Percentiles rank a stretch among this genome's conserved stretches.
These are phyloP conservation scores for Lipomyces japonicus DNA, from an alignment of 805 yeast genomes.

Conservation along the genomic window DNA sequence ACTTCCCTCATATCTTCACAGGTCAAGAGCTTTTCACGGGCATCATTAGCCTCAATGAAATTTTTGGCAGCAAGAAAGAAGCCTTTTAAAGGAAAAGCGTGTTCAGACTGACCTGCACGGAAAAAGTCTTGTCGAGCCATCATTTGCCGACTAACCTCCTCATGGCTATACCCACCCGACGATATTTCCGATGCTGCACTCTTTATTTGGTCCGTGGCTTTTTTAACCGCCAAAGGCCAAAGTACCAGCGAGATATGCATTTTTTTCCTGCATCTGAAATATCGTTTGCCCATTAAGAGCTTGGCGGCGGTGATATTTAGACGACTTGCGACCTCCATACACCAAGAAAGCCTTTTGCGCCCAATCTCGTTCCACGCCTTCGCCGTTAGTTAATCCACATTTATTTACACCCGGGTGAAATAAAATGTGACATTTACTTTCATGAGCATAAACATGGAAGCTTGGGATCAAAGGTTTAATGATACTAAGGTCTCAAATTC, in stretches of 20 bases:
- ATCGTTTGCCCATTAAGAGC: too few relatives aligned
- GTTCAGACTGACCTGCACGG: neutral
- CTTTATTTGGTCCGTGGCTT: neutral
- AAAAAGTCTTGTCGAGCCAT: neutral
- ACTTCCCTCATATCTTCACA: neutral
- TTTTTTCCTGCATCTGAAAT: neutral
- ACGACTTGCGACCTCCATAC: neutral
- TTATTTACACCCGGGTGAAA: neutral
- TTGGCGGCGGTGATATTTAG: neutral
- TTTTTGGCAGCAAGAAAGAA: neutral
- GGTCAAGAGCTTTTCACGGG: neutral
- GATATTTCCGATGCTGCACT: neutral
- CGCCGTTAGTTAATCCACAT: neutral
- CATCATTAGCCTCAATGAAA: neutral
- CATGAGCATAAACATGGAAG: neutral
- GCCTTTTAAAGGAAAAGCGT: neutral
- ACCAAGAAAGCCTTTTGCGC: neutral
- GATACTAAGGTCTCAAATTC: neutral
- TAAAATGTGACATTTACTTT: neutral
- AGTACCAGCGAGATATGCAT: neutral
- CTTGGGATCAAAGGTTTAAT: neutral
- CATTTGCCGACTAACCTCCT: neutral
- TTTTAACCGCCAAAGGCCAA: neutral
- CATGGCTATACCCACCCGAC: neutral
- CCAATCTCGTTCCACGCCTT: neutral